Base-by-base conservation (phyloP, 176 grass and related monocot genomes). In the Lolium perenne region DNA sequence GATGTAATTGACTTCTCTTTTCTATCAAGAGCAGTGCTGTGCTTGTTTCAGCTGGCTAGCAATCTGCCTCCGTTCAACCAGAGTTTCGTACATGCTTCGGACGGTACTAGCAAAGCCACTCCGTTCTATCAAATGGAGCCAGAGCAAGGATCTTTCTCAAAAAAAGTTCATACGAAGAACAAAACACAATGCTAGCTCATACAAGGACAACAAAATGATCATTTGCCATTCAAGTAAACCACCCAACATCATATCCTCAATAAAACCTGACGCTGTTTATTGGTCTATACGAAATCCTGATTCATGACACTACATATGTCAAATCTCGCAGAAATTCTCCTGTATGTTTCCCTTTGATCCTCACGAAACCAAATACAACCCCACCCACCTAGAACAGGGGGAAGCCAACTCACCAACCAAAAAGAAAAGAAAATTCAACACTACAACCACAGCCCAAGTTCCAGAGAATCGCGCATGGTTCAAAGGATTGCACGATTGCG, bases 271-370 rank as follows among this genome's bases (percentile, higher is more conserved):
- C 62, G 8, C 38, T 77, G 78, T 91, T 88, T 91, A 91, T 88
- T 91, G 82, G 82, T 78, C 90, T 91, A 85, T 91, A 91, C 84
- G 63, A 73, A 64, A 73, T 79, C 82, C 88, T 66, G 79, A 74
- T 65, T 84, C 81, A 82, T 88, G 82, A 71, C 46, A 85, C 77
- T 71, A 85, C 62, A 87, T 77, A 87, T 81, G 77, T 9, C 63
- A 85, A 82, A 77, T 81, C 38, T 72, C 55, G 17, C 23, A 38
- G 63, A 78, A 85, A 81, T 81, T 76, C 78, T 62, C 69, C 46
- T 88, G 82, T 88, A 81, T 78, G 82, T 84, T 82, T 85, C 71
- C 81, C 85, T 85, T 78, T 88, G 45, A 78, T 88, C 87, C 71
- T 91, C 70, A 65, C 25, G 64, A 88, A 91, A 88, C 71, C 78